Base-by-base conservation (phyloP, 805 yeast genomes). In the Tetrapisispora phaffii region DNA sequence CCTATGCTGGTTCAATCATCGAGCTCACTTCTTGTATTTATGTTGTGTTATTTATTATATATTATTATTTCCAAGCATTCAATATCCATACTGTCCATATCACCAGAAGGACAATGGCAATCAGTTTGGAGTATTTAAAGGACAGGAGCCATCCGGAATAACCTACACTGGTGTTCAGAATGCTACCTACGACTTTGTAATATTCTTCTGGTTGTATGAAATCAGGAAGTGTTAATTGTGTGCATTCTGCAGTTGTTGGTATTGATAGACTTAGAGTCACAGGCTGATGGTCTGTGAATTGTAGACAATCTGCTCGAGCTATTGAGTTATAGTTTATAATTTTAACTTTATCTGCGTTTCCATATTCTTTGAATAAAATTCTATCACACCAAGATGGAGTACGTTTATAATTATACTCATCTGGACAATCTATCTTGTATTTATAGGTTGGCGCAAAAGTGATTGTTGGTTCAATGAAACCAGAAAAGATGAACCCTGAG, bases 321-420 rank as follows among this genome's bases (percentile, higher is more conserved):
- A 84, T 52, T 7, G 84, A 70, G 24, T 64, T 54, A 61, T 87
- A 87, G 3, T 59, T 56, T 13, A 62, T 51, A 1, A 77, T 47
- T 4, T 47, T 31, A 62, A 69, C 44, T 2, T 41, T 36, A 42
- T 47, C 31, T 12, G 49, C 47, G 16, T 49, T 44, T 7, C 58
- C 52, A 47, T 80, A 76, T 1, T 69, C 58, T 45, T 75, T 74
- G 55, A 68, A 85, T 39, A 89, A 59, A 6, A 89, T 75, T 44
- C 97, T 66, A 59, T 89, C 97, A 63, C 96, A 88, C 95, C 95
- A 89, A 7, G 95, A 81, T 0, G 96, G 94, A 1, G 68, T 66
- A 45, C 96, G 69, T 51, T 78, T 80, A 1, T 59, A 35, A 48
- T 76, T 75, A 59, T 76, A 84, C 9, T 65, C 62, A n/a, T 72